phyloP scores from a whole-genome alignment of 352 stramenopile species.

The Pythium sp. region DNA sequence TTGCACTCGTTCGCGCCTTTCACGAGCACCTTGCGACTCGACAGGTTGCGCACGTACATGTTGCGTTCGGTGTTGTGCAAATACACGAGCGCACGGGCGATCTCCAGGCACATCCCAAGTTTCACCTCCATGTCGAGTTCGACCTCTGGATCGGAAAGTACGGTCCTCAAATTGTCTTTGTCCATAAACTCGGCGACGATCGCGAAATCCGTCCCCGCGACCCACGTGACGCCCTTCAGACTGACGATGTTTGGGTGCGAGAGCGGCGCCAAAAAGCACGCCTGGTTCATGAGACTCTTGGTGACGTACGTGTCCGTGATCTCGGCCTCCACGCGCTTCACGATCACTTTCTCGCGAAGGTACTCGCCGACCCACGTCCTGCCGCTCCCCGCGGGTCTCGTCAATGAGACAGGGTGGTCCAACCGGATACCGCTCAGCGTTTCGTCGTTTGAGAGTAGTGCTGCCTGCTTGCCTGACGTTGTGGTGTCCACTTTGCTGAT shows the following conservation, averaged over 20 bases:
- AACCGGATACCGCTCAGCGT: constrained; percentile 50
- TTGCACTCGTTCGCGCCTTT: constrained; percentile 49
- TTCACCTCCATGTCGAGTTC: constrained; percentile 55
- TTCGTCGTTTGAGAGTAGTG: constrained; percentile 71
- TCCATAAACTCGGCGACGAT: constrained; percentile 76
- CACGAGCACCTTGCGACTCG: constrained; percentile 58
- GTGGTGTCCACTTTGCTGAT: constrained; percentile 44
- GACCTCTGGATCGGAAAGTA: constrained; percentile 54
- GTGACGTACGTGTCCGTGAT: constrained; percentile 52
- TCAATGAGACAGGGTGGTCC: constrained; percentile 48
- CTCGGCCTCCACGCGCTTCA: constrained; percentile 74
- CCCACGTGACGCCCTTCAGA: constrained; percentile 63
- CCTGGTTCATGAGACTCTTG: constrained; percentile 62
- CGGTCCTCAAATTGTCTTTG: constrained; percentile 57
- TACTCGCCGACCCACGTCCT: constrained; percentile 65
- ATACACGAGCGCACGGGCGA: constrained; percentile 59
- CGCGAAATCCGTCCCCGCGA: constrained; percentile 74
- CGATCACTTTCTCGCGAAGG: constrained; percentile 45
- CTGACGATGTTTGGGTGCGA: constrained; percentile 66
- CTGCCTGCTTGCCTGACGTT: constrained; percentile 41
- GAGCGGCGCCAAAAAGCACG: constrained; percentile 42
- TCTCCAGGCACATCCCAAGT: constrained; percentile 63
- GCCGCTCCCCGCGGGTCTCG: constrained; percentile 46
- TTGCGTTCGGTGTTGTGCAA: constrained; percentile 53
- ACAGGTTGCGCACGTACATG: constrained; percentile 44